Evolutionary conservation across 2,329 filamentous ascomycete species (phyloP).

Genomic region (Coleophoma crateriformis): DNA sequence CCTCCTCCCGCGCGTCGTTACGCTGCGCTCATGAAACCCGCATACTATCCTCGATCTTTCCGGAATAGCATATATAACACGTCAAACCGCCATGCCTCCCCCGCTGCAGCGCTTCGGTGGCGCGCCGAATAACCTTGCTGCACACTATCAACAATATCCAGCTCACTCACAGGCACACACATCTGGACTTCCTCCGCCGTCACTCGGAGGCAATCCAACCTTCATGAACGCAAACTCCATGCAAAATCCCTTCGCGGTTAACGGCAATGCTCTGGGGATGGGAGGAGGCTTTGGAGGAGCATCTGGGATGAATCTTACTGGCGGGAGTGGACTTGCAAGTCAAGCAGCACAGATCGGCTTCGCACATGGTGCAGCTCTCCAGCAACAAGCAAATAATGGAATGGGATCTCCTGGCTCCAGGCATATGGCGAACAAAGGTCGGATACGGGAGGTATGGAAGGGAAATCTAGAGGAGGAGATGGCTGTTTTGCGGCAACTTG

Average conservation of each 20-base stretch:
- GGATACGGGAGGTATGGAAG: slow-evolving; percentile 96
- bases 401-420: slow-evolving; percentile 48
- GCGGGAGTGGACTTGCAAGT: slow-evolving; percentile 69
- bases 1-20: slow-evolving; percentile 10
- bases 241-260: slow-evolving; percentile 61
- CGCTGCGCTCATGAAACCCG: slow-evolving; percentile 27
- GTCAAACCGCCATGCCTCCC: slow-evolving; percentile 26
- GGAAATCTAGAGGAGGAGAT: slow-evolving; percentile 90
- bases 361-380: slow-evolving; percentile 64
- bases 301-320: slow-evolving; percentile 44
- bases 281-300: slow-evolving; percentile 53
- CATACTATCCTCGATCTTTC: slow-evolving; percentile 21
- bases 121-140: slow-evolving; percentile 25
- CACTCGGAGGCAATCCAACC: slow-evolving; percentile 60
- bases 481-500: slow-evolving; percentile 71
- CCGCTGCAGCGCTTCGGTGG: slow-evolving; percentile 27
- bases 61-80: slow-evolving; percentile 24
- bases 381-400: slow-evolving; percentile 52
- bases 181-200: slow-evolving; percentile 45
- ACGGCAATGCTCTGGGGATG: slow-evolving; percentile 45
- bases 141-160: slow-evolving; percentile 38
- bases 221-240: slow-evolving; percentile 67
- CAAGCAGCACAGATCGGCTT: slow-evolving; percentile 88
- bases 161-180: slow-evolving; percentile 39
- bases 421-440: slow-evolving; percentile 57